Evolutionary conservation across 2,329 filamentous ascomycete species (phyloP), one percentile per base, ranked within the genome.

Genomic region (Beauveria bassiana): DNA sequence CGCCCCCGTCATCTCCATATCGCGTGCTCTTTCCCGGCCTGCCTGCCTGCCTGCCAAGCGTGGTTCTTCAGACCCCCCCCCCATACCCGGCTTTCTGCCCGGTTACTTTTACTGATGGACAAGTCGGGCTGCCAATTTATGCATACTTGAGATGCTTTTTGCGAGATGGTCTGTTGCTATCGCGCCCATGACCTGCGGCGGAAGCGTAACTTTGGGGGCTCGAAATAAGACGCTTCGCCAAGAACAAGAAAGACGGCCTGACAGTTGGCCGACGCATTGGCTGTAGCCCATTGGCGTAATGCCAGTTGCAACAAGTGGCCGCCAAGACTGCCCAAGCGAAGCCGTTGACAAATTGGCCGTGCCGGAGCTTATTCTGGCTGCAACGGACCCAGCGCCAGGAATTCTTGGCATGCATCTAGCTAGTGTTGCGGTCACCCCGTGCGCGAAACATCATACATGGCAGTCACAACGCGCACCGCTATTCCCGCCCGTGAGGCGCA

Each of bases 371-470:
- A n/a, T 18, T 50, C 34, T 59, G 38, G 14, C 34, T 59, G 45
- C 31, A 50, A 59, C 55, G n/a, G 47, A 40, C 47, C 57, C 57
- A 43, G 20, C 8, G 22, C 24, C 26, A 22, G 18, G 43, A 50
- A 22, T n/a, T n/a, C 57, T 59, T 59, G 57, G 57, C 57, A 51
- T 51, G 46, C 56, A 59, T 43, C 57, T 59, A 10, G n/a, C n/a
- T n/a, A n/a, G 20, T 51, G n/a, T 20, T 20, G 9, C 24, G 4
- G 22, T 18, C 16, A 12, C 28, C 16, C 38, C n/a, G 24, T 9
- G 42, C 18, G 43, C 26, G 28, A 22, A 22, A 22, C 20, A 22
- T 22, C 20, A 22, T 22, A 22, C 20, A 16, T 40, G 6, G 31
- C 16, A 12, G 24, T 24, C 6, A 59, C 55, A 34, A 8, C 38